Percentiles rank a stretch among this genome's conserved stretches.
Evolutionary conservation across 1,139 yeast genomes (phyloP).

Genomic region (Sugiyamaella castrensis): DNA sequence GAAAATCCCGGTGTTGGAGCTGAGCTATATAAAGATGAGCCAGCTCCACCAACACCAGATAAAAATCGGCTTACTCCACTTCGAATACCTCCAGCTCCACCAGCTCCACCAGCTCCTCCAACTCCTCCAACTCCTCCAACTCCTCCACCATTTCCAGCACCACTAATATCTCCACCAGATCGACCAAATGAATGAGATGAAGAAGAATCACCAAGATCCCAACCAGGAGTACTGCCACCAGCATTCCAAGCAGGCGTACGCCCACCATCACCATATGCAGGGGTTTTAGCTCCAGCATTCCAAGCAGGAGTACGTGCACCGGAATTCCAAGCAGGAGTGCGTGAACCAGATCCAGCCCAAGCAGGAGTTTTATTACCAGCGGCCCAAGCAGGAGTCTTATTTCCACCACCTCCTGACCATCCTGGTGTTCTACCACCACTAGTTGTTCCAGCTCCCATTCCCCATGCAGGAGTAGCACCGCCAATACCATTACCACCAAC

Average conservation of each 20-base stretch:
- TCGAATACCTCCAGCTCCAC: not conserved
- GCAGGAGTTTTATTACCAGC: conserved; percentile 43
- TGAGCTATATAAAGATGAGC: conserved; percentile 9
- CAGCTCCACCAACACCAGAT: too few relatives aligned
- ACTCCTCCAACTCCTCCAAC: too few relatives aligned
- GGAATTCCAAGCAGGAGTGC: conserved; percentile 41
- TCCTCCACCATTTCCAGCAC: not conserved
- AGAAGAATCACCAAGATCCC: conserved; percentile 37
- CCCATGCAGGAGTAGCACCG: conserved; percentile 46
- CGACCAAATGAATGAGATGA: conserved; percentile 33
- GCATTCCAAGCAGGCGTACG: conserved; percentile 38
- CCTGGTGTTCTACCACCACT: conserved; percentile 39
- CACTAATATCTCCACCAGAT: conserved; percentile 23
- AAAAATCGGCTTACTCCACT: too few relatives aligned
- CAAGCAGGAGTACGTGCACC: conserved; percentile 40
- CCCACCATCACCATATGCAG: conserved; percentile 36
- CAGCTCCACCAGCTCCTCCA: conserved; percentile 8
- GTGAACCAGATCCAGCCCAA: conserved; percentile 30
- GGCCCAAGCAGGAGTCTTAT: conserved; percentile 39
- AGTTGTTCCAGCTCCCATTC: conserved; percentile 42
- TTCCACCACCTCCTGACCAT: conserved; percentile 37
- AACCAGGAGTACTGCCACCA: conserved; percentile 38
- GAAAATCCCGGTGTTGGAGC: conserved; percentile 51
- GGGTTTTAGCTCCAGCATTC: conserved; percentile 43
- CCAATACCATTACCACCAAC: conserved; percentile 44